Evolutionary conservation across 169 alveolate genomes (phyloP).

Genomic region (Cryptosporidium sp.): DNA sequence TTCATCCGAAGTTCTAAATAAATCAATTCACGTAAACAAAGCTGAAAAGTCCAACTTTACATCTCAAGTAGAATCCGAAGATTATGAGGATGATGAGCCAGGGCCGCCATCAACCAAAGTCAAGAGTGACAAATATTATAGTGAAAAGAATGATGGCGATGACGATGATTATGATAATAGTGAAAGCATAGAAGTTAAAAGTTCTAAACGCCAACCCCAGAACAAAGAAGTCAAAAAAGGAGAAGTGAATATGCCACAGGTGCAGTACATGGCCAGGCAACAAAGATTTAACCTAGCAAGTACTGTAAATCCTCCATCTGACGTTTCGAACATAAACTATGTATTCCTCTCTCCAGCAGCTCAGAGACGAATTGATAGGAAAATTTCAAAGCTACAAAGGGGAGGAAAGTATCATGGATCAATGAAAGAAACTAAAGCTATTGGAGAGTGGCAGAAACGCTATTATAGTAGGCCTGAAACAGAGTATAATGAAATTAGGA

Average conservation of each 20-base stretch:
- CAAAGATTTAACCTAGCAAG: constrained; percentile 31
- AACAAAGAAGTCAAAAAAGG: neutral
- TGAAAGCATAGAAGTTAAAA: neutral
- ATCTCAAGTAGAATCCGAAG: constrained; percentile 7
- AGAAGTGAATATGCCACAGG: neutral
- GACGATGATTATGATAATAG: neutral
- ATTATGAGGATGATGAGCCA: neutral
- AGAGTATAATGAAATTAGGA: neutral
- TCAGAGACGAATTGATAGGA: constrained; percentile 56
- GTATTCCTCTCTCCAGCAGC: constrained; percentile 51
- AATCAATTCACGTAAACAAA: neutral
- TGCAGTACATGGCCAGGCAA: constrained; percentile 51
- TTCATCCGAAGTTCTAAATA: neutral
- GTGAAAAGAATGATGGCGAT: constrained; percentile 19
- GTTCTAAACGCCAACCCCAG: neutral
- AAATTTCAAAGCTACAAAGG: constrained; percentile 25
- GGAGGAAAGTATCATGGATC: constrained; percentile 58
- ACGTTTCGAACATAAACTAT: constrained; percentile 47
- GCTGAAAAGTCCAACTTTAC: neutral
- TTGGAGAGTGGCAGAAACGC: constrained; percentile 71
- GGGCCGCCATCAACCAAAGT: neutral
- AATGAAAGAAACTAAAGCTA: constrained; percentile 50
- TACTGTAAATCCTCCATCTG: constrained; percentile 32
- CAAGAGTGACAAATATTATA: neutral
- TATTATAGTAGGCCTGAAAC: constrained; percentile 58